These are phyloP conservation scores for Naganishia sp. DNA, from an alignment of 1,284 basidiomycete species.

Conservation along the genomic window DNA sequence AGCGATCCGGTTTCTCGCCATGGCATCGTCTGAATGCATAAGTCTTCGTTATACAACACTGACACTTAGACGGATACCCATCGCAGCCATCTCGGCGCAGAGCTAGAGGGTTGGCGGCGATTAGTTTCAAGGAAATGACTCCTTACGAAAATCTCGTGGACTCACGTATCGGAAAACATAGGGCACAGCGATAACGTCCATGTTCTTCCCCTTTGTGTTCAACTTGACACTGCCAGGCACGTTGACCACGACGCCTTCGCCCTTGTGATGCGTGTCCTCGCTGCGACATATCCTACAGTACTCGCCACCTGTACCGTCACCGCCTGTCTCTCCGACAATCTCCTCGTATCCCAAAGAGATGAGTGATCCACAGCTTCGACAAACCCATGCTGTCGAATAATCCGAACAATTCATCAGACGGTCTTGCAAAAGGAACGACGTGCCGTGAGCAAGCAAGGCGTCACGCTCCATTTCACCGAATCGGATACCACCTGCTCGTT, in stretches of 20 bases:
- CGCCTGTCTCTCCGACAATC: slow-evolving; percentile 60
- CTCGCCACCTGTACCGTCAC: slow-evolving; percentile 65
- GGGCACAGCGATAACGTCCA: slow-evolving; percentile 92
- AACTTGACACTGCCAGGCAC: slow-evolving; percentile 54
- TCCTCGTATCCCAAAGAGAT: slow-evolving; percentile 92
- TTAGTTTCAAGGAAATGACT: slow-evolving; percentile 43
- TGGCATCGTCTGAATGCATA: no score
- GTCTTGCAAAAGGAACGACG: slow-evolving; percentile 96
- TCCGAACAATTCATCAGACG: slow-evolving; percentile 99
- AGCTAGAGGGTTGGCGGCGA: slow-evolving; percentile 45
- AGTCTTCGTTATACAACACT: slow-evolving; percentile 38
- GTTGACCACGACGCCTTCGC: slow-evolving; percentile 37
- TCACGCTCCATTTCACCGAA: slow-evolving; percentile 99
- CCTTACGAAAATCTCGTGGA: slow-evolving; percentile 32
- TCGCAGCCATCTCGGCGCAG: slow-evolving; percentile 61
- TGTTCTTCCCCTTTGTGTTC: slow-evolving; percentile 61
- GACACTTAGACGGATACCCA: slow-evolving; percentile 59
- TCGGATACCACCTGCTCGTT: slow-evolving; percentile 97
- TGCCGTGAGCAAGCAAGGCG: slow-evolving; percentile 96
- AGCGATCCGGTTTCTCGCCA: no score
- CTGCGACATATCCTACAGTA: slow-evolving; percentile 88
- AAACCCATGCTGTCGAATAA: slow-evolving; percentile 98
- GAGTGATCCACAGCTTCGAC: slow-evolving; percentile 90
- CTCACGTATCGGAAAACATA: slow-evolving; percentile 91
- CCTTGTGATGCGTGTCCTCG: slow-evolving; percentile 61